Evolutionary conservation across 1,284 basidiomycete species (phyloP), one percentile per base, ranked within the genome.

Genomic region (Sanghuangporus weigelae): DNA sequence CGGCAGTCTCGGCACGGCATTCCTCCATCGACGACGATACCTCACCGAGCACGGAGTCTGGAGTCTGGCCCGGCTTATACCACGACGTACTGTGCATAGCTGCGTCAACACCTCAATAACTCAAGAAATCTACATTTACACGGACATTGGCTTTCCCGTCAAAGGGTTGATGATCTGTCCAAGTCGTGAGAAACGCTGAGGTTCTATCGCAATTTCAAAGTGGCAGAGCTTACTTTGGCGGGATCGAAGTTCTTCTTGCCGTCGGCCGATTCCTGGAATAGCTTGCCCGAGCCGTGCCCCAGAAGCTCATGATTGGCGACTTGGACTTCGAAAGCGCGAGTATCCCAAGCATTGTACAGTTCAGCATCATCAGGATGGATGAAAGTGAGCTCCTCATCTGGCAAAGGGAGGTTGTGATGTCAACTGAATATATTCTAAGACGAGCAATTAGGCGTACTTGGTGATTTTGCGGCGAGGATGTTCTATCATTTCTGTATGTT

Each of bases 21-120:
- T 94, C 92, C 73, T 94, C 92, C 83, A 93, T 84, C 0, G 91
- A 93, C 0, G 90, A 92, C 2, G 90, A 92, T 3, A 93, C 89
- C 67, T 92, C 88, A 0, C 92, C 92, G 1, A 94, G 79, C 5
- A 93, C 86, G 3, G 90, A 86, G 60, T 84, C 89, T 31, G 89
- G 81, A 0, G 89, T 92, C 73, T 93, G 90, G 5, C 91, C 92
- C 55, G 88, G 82, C 71, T 89, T 90, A 74, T 94, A 94, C 92
- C 92, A 94, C 7, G 63, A 64, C n/a, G 63, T 64, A 7, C 63
- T 64, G 44, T 36, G 36, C 16, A 87, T 87, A 31, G 26, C 21
- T 19, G 4, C 81, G 79, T 58, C 87, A 90, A 60, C 0, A 62
- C 23, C 36, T 49, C 56, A 21, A 40, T n/a, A 36, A 21, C 19